phyloP scores from a whole-genome alignment of 345 rosid genomes.

The Eucalyptus sp. region DNA sequence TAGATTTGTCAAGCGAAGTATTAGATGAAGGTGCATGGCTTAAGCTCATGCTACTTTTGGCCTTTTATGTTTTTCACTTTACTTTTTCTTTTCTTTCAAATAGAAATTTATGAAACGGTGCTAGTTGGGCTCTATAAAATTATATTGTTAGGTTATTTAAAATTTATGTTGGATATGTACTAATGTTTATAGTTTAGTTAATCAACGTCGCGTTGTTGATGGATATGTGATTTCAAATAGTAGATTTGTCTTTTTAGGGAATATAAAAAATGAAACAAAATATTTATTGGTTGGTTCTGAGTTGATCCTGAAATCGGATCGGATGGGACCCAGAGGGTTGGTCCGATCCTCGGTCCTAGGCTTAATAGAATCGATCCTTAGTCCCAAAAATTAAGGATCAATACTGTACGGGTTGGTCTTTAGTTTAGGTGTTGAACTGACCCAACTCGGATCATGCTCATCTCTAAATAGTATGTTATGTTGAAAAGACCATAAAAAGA shows the following conservation, averaged over 20 bases:
- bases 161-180: too few relatives aligned
- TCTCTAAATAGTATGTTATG: background rate
- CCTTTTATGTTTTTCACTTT: too few relatives aligned
- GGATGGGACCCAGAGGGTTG: accelerated
- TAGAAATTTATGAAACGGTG: too few relatives aligned
- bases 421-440: accelerated
- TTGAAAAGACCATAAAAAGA: background rate
- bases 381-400: too few relatives aligned
- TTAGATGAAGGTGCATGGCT: too few relatives aligned
- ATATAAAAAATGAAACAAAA: too few relatives aligned
- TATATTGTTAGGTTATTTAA: too few relatives aligned
- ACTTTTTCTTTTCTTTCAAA: too few relatives aligned
- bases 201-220: accelerated
- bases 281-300: accelerated
- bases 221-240: too few relatives aligned
- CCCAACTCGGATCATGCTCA: accelerated
- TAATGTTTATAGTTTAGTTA: too few relatives aligned
- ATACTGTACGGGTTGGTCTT: accelerated
- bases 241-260: accelerated
- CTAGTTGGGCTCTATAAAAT: too few relatives aligned
- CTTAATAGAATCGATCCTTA: accelerated
- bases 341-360: accelerated
- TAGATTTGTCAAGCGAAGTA: accelerated
- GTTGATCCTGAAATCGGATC: accelerated
- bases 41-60: too few relatives aligned